Evolutionary conservation across 768 basidiomycete genomes (phyloP).

Genomic region (Boletus sp.): DNA sequence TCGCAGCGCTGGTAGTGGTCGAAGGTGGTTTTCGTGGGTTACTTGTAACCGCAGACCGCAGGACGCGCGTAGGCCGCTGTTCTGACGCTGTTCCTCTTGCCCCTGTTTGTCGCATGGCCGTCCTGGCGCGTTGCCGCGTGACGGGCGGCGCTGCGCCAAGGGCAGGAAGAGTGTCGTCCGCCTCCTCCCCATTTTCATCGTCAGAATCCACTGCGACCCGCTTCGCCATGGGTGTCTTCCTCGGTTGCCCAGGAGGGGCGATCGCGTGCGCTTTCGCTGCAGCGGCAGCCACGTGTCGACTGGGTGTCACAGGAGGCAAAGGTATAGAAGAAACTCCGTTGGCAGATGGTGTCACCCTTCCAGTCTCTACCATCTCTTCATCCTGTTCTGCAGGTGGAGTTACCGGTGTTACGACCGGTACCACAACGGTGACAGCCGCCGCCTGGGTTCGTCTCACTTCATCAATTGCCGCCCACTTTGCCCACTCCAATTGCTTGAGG

Average conservation of each 20-base stretch:
- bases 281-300: conserved; percentile 69
- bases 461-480: conserved; percentile 88
- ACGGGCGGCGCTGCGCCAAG: conserved; percentile 49
- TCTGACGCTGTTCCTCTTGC: conserved; percentile 62
- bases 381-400: conserved; percentile 80
- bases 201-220: conserved; percentile 66
- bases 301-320: conserved; percentile 78
- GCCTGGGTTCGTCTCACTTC: conserved; percentile 54
- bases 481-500: conserved; percentile 91
- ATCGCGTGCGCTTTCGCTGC: conserved; percentile 70
- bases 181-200: conserved; percentile 56
- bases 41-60: conserved; percentile 62
- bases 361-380: conserved; percentile 54
- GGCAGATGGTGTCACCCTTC: conserved; percentile 33
- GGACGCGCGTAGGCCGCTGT: conserved; percentile 70
- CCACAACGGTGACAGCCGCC: conserved; percentile 40
- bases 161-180: conserved; percentile 62
- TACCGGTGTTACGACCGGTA: conserved; percentile 63
- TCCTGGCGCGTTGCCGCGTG: conserved; percentile 34
- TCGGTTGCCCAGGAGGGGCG: conserved; percentile 78
- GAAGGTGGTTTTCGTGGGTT: conserved; percentile 55
- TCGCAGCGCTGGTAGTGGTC: conserved; percentile 34
- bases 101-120: conserved; percentile 38
- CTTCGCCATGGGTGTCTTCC: conserved; percentile 84
- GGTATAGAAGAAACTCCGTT: conserved; percentile 23